These are phyloP conservation scores for Diaporthe longicolla DNA, from an alignment of 2,329 filamentous ascomycete species.

Conservation along the genomic window DNA sequence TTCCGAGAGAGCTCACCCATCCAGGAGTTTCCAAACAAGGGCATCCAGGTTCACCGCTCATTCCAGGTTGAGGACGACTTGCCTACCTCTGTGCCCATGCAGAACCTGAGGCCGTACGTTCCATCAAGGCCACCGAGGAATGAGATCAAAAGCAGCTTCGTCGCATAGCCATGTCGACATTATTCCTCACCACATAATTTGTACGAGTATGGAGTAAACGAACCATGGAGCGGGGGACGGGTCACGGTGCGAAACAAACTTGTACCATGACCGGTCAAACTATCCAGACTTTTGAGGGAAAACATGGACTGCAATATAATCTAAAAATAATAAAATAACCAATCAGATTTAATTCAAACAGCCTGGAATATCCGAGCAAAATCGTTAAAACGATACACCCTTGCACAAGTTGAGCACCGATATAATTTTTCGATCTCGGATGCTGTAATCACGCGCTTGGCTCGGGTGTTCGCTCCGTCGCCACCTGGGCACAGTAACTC, in stretches of 20 bases:
- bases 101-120: conserved; percentile 1
- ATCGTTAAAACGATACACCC: no score
- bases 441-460: no score
- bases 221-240: neutral
- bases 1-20: conserved; percentile 18
- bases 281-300: neutral
- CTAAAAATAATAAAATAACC: neutral
- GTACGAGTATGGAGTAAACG: neutral
- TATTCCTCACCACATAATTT: neutral
- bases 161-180: neutral
- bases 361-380: neutral
- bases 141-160: conserved; percentile 3
- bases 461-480: no score
- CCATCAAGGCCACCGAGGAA: neutral
- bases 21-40: neutral
- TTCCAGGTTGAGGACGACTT: conserved; percentile 1
- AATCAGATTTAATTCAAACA: neutral
- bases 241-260: neutral
- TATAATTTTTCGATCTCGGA: neutral
- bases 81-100: conserved; percentile 18
- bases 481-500: no score
- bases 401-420: neutral
- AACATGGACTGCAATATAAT: neutral
- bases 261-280: conserved; percentile 6
- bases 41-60: neutral